These are phyloP conservation scores for Coix lacrymajobi DNA, from an alignment of 176 grass and related monocot species.

Conservation along the genomic window DNA sequence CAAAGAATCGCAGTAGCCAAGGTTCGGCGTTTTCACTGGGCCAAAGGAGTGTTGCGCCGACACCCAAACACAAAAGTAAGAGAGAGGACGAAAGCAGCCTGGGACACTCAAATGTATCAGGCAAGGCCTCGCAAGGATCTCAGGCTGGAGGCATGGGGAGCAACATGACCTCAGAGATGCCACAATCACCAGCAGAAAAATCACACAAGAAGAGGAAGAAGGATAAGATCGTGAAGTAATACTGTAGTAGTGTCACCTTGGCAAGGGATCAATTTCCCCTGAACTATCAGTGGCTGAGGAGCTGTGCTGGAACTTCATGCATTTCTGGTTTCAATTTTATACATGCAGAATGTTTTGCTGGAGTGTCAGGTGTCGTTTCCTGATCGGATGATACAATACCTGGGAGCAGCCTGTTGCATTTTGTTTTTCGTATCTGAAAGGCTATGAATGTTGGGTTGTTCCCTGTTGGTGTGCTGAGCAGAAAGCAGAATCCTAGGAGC, in stretches of 20 bases:
- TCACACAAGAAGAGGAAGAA: slow-evolving; percentile 56
- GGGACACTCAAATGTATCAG: slow-evolving; percentile 18
- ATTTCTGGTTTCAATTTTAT: background rate
- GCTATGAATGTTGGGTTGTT: background rate
- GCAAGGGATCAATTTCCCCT: background rate
- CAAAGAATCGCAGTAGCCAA: slow-evolving; percentile 44
- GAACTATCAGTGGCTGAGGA: background rate
- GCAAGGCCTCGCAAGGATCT: slow-evolving; percentile 25
- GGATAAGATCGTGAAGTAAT: slow-evolving; percentile 25
- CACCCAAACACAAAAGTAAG: slow-evolving; percentile 34
- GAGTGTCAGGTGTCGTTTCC: background rate
- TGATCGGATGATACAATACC: background rate
- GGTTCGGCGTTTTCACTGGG: slow-evolving; percentile 34
- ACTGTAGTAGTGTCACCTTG: background rate
- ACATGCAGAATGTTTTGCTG: background rate
- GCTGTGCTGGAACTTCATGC: background rate
- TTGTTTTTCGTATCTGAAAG: background rate
- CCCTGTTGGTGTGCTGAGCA: background rate
- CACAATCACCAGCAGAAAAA: slow-evolving; percentile 5
- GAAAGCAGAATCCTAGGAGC: background rate
- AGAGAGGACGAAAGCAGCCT: slow-evolving; percentile 19
- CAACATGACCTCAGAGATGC: background rate
- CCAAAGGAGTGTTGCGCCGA: background rate
- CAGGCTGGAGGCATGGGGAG: slow-evolving; percentile 18
- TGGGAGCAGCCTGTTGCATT: background rate